Evolutionary conservation across 2,329 filamentous ascomycete genomes (phyloP).

Genomic region (Golovinomyces cichoracearum): DNA sequence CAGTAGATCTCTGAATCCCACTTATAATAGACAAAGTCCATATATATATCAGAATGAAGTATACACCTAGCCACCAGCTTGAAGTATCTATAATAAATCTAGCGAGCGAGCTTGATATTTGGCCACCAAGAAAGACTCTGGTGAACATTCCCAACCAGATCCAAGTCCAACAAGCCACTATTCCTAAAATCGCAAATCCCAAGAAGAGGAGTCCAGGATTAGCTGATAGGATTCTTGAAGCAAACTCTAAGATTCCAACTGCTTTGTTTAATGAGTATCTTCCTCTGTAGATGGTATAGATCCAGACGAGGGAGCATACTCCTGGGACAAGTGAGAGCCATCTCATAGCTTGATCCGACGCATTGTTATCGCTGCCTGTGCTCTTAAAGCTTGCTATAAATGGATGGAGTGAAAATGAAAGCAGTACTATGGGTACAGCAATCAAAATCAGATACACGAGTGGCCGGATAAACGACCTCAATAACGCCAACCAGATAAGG

Average conservation of each 20-base stretch:
- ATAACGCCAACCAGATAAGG: slow-evolving; percentile 64
- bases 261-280: slow-evolving; percentile 60
- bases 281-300: slow-evolving; percentile 57
- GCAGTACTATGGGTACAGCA: slow-evolving; percentile 60
- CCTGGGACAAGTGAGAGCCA: slow-evolving; percentile 61
- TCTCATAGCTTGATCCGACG: slow-evolving; percentile 79
- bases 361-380: slow-evolving; percentile 39
- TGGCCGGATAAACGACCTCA: slow-evolving; percentile 69
- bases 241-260: slow-evolving; percentile 74
- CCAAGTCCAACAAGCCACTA: slow-evolving; percentile 80
- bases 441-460: slow-evolving; percentile 58
- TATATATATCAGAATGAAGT: slow-evolving; percentile 80
- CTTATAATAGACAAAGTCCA: slow-evolving; percentile 79
- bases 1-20: slow-evolving; percentile 70
- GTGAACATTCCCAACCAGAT: slow-evolving; percentile 93
- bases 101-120: slow-evolving; percentile 36
- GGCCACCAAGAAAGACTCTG: slow-evolving; percentile 76
- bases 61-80: slow-evolving; percentile 86
- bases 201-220: slow-evolving; percentile 62
- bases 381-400: slow-evolving; percentile 75
- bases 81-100: slow-evolving; percentile 61
- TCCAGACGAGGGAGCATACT: slow-evolving; percentile 48
- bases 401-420: slow-evolving; percentile 76
- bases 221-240: slow-evolving; percentile 60
- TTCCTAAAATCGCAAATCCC: slow-evolving; percentile 50